phyloP scores from a whole-genome alignment of 352 stramenopile species.

The Stephanocyclus meneghinianus region DNA sequence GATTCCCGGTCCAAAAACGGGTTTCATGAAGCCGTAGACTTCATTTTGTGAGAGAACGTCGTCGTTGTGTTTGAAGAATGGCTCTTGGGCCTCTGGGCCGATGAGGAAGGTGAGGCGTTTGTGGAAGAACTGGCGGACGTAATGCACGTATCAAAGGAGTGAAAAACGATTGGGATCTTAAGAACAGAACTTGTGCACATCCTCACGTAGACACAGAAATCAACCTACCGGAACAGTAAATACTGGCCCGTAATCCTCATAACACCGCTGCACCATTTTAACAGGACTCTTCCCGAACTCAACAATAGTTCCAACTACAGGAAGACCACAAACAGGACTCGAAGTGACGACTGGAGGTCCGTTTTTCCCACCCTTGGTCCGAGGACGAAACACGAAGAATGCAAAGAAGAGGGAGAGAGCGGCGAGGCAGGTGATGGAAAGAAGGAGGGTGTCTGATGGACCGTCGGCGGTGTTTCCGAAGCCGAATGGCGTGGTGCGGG shows the following conservation, averaged over 20 bases:
- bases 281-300: conserved; percentile 86
- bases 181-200: background rate
- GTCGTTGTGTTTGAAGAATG: conserved; percentile 90
- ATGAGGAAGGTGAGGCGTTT: conserved; percentile 91
- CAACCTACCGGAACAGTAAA: conserved; percentile 86
- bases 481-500: conserved; percentile 1
- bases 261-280: conserved; percentile 84
- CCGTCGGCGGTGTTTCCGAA: conserved; percentile 1
- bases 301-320: conserved; percentile 84
- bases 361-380: conserved; percentile 45
- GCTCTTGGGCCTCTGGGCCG: conserved; percentile 85
- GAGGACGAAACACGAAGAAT: conserved; percentile 37
- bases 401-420: conserved; percentile 25
- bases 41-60: conserved; percentile 88
- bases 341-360: conserved; percentile 78
- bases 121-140: conserved; percentile 79
- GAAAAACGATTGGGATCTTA: conserved; percentile 7
- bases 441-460: conserved; percentile 18
- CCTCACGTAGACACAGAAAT: background rate
- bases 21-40: conserved; percentile 91
- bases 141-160: conserved; percentile 11
- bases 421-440: conserved; percentile 4
- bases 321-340: conserved; percentile 68
- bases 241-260: conserved; percentile 84
- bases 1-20: conserved; percentile 89